These are phyloP conservation scores for Apiotrichum siamense DNA, from an alignment of 1,284 basidiomycete genomes.

Conservation along the genomic window DNA sequence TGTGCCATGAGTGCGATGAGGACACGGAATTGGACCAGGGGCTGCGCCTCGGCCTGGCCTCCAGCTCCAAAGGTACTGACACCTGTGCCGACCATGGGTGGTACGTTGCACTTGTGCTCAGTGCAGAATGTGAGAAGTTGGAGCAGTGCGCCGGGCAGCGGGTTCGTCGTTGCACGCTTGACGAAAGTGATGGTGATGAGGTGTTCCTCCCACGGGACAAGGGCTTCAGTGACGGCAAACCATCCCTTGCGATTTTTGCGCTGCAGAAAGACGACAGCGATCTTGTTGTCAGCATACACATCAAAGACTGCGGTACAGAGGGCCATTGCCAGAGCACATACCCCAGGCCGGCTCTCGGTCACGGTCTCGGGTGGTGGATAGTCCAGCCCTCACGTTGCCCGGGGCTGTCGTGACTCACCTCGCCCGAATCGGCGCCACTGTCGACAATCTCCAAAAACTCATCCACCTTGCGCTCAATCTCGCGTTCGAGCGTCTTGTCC, in stretches of 20 bases:
- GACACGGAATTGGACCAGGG: too few species aligned
- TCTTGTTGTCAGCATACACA: conserved; percentile 14
- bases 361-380: too few species aligned
- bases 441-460: conserved; percentile 32
- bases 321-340: too few species aligned
- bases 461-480: conserved; percentile 30
- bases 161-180: conserved; percentile 14
- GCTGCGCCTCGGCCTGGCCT: too few species aligned
- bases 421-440: conserved; percentile 14
- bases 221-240: conserved; percentile 45
- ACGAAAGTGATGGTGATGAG: conserved; percentile 30
- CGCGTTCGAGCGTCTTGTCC: not conserved
- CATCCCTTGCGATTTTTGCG: conserved; percentile 40
- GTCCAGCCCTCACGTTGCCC: too few species aligned
- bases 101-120: conserved; percentile 33
- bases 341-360: too few species aligned
- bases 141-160: conserved; percentile 29
- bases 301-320: too few species aligned
- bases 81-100: conserved; percentile 23
- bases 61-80: too few species aligned
- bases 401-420: conserved; percentile 20
- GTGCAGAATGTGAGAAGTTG: conserved; percentile 37
- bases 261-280: conserved; percentile 41
- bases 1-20: too few species aligned
- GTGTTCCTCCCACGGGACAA: conserved; percentile 46